Evolutionary conservation across 2,329 filamentous ascomycete genomes (phyloP).

Genomic region (Orbilia brochopaga): DNA sequence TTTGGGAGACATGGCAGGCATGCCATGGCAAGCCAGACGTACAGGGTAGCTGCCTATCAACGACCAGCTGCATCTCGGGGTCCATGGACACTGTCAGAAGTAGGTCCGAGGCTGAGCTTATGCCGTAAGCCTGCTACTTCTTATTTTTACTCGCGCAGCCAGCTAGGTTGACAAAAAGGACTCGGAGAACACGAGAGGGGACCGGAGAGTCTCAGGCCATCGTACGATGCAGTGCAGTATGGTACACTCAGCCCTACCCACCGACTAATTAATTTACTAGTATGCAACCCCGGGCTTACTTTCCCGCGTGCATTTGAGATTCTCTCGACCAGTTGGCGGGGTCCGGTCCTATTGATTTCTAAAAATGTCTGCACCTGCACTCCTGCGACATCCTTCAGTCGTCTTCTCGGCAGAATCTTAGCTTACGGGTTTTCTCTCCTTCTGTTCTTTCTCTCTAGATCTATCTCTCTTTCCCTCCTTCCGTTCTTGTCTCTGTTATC

Average conservation of each 20-base stretch:
- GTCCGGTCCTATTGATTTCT: slow-evolving; percentile 21
- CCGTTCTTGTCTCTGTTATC: neutral
- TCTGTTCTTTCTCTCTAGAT: slow-evolving; percentile 1
- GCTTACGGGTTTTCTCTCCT: slow-evolving; percentile 11
- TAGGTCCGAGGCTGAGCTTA: slow-evolving; percentile 45
- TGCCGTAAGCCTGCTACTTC: slow-evolving; percentile 29
- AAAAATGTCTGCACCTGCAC: slow-evolving; percentile 23
- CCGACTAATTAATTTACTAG: slow-evolving; percentile 35
- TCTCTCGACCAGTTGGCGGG: slow-evolving; percentile 27
- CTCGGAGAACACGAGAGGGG: slow-evolving; percentile 13
- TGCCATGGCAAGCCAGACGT: no score
- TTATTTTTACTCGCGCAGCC: slow-evolving; percentile 14
- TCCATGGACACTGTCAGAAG: neutral
- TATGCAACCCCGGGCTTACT: slow-evolving; percentile 22
- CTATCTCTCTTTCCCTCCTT: neutral
- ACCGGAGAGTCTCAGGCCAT: neutral
- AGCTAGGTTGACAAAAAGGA: neutral
- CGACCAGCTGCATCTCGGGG: neutral
- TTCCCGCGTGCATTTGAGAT: slow-evolving; percentile 22
- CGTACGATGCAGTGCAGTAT: no score
- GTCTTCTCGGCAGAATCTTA: slow-evolving; percentile 7
- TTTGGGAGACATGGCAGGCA: no score
- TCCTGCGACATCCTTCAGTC: slow-evolving; percentile 5
- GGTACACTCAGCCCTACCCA: slow-evolving; percentile 48
- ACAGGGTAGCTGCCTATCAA: slow-evolving; percentile 4